Base-by-base conservation (phyloP, 371 early-diverging fungal genomes). In the Dichotomocladium elegans region DNA sequence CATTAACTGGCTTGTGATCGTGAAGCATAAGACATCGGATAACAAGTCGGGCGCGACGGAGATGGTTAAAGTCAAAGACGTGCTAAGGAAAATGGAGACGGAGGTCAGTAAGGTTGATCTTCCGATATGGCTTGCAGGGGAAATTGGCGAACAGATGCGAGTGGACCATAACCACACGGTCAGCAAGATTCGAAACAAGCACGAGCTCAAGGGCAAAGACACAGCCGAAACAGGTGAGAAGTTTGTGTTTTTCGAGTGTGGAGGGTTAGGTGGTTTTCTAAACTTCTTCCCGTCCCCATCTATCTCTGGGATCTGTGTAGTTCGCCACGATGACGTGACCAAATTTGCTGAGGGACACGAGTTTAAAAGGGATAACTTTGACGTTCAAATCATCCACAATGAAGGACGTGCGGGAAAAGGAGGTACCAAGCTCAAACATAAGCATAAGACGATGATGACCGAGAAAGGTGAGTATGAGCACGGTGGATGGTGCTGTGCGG, bases 1-100 rank as follows among this genome's bases (percentile, higher is more conserved):
- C 31, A 89, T 91, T 52, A 87, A 85, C 58, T 89, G 90, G 89
- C 79, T 91, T 25, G 85, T 91, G 4, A 85, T 88, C 41, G 72
- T 92, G 14, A 90, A 90, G 55, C 81, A 81, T 49, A 69, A 70
- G 49, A 74, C 72, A 47, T 58, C 63, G 19, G 74, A 76, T 19
- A 57, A 56, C 29, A 67, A 73, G 34, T 61, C 69, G 26, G 30
- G 47, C 8, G 51, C 46, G 33, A 50, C 66, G 43, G 69, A 72
- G 35, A 51, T 77, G 29, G 83, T 91, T 59, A 91, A 91, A 61
- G 85, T 91, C 17, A 85, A 85, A 55, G 88, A 89, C 68, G 76
- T 88, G 3, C 58, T 82, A 8, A 73, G 80, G 2, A 81, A 82
- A 52, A 70, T 80, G 0, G 92, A 91, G 64, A 74, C 71, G 3